Evolutionary conservation across 1,284 basidiomycete species (phyloP).

Genomic region (Taiwanofungus camphoratus): DNA sequence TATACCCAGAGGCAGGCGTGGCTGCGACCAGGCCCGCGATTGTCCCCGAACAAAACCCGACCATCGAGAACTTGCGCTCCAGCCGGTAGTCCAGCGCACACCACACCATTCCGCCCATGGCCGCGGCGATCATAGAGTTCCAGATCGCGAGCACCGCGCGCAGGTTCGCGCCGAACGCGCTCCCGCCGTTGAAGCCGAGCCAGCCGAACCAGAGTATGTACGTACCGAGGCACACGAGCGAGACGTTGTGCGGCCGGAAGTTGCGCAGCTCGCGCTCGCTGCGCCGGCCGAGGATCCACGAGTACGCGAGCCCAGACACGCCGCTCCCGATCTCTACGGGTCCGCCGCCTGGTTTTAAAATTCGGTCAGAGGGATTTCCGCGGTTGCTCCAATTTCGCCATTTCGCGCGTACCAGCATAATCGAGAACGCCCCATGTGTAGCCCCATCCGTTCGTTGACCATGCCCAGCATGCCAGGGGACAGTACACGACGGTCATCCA

Average conservation of each 20-base stretch:
- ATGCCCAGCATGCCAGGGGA: constrained; percentile 75
- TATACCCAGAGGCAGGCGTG: constrained; percentile 71
- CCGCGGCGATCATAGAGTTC: constrained; percentile 82
- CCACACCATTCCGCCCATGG: constrained; percentile 83
- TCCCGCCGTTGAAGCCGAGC: constrained; percentile 69
- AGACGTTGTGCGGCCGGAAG: constrained; percentile 92
- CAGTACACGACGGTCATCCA: constrained; percentile 87
- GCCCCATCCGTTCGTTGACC: constrained; percentile 81
- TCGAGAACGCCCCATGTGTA: constrained; percentile 89
- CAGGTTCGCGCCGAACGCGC: constrained; percentile 87
- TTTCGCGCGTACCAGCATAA: constrained; percentile 57
- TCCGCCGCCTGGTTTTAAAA: constrained; percentile 59
- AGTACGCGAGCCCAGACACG: constrained; percentile 80
- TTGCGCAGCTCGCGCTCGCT: constrained; percentile 80
- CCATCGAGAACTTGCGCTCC: constrained; percentile 78
- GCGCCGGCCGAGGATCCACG: constrained; percentile 75
- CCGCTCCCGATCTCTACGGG: constrained; percentile 94
- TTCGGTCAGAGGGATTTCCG: constrained; percentile 4
- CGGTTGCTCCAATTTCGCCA: too few species aligned
- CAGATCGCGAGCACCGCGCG: constrained; percentile 84
- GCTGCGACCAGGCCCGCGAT: constrained; percentile 91
- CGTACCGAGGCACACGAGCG: constrained; percentile 84
- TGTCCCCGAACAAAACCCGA: constrained; percentile 81
- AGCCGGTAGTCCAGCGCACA: constrained; percentile 82
- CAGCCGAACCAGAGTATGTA: constrained; percentile 90